phyloP scores from a whole-genome alignment of 176 grass and related monocot species.

The Paspalum vaginatum region DNA sequence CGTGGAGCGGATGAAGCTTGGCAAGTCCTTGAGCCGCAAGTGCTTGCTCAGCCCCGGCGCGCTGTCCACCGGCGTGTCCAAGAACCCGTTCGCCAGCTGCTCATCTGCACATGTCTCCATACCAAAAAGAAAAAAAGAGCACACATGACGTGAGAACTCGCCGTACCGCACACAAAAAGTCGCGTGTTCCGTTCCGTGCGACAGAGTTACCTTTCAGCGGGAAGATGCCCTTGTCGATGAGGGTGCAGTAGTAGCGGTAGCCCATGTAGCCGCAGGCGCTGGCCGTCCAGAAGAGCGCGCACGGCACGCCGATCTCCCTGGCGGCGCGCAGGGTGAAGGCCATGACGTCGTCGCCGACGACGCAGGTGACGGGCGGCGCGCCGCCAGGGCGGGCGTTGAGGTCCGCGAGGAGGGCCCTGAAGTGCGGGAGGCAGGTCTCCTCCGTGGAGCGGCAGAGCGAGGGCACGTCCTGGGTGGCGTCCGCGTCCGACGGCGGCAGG shows the following conservation, averaged over 20 bases:
- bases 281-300: slow-evolving; percentile 53
- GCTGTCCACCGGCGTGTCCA: slow-evolving; percentile 50
- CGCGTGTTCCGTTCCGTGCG: background rate
- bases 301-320: slow-evolving; percentile 39
- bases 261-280: slow-evolving; percentile 50
- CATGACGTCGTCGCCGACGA: slow-evolving; percentile 49
- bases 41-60: slow-evolving; percentile 45
- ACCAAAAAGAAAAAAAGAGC: background rate
- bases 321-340: slow-evolving; percentile 47
- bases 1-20: slow-evolving; percentile 46
- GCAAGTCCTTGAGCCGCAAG: slow-evolving; percentile 47
- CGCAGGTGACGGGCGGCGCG: slow-evolving; percentile 50
- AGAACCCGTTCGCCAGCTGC: slow-evolving; percentile 52
- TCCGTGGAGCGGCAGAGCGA: slow-evolving; percentile 35
- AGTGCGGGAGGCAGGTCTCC: slow-evolving; percentile 39
- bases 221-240: slow-evolving; percentile 57
- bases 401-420: slow-evolving; percentile 30
- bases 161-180: too few species aligned
- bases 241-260: slow-evolving; percentile 41
- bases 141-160: background rate
- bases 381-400: slow-evolving; percentile 31
- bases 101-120: slow-evolving; percentile 22
- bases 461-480: slow-evolving; percentile 50
- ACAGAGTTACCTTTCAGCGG: slow-evolving; percentile 55
- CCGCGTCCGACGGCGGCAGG: slow-evolving; percentile 43